These are phyloP conservation scores for Colletotrichum sp. DNA, from an alignment of 2,329 filamentous ascomycete species.

Conservation along the genomic window DNA sequence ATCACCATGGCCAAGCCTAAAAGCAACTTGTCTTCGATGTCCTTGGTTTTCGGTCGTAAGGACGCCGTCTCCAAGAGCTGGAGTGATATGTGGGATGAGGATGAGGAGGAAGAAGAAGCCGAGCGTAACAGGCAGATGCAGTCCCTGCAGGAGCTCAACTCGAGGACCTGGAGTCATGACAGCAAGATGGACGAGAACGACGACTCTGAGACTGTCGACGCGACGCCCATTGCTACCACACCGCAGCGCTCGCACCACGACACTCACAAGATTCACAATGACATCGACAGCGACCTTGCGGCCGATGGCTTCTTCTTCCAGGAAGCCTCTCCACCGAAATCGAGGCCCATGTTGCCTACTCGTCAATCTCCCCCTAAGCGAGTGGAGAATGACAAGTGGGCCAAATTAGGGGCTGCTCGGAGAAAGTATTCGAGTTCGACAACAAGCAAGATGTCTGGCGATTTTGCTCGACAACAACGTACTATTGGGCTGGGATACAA, in stretches of 20 bases:
- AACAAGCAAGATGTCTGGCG: conserved; percentile 55
- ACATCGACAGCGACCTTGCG: conserved; percentile 69
- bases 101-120: conserved; percentile 76
- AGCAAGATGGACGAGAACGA: conserved; percentile 59
- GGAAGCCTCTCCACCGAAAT: conserved; percentile 55
- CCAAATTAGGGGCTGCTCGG: conserved; percentile 82
- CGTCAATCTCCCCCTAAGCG: conserved; percentile 73
- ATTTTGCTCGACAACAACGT: conserved; percentile 52
- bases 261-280: conserved; percentile 35
- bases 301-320: conserved; percentile 78
- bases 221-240: conserved; percentile 37
- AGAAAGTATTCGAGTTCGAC: conserved; percentile 66
- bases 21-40: conserved; percentile 71
- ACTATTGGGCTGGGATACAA: conserved; percentile 52
- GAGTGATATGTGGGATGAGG: conserved; percentile 98
- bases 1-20: conserved; percentile 82
- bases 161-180: conserved; percentile 80
- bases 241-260: conserved; percentile 42
- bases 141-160: conserved; percentile 70
- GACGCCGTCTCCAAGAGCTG: conserved; percentile 95
- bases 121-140: conserved; percentile 65
- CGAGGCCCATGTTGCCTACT: neutral
- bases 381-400: conserved; percentile 80
- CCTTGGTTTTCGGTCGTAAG: conserved; percentile 79
- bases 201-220: conserved; percentile 46